Conservation (phyloP, 306 rosid species). For the Dalbergia oliveri region DNA sequence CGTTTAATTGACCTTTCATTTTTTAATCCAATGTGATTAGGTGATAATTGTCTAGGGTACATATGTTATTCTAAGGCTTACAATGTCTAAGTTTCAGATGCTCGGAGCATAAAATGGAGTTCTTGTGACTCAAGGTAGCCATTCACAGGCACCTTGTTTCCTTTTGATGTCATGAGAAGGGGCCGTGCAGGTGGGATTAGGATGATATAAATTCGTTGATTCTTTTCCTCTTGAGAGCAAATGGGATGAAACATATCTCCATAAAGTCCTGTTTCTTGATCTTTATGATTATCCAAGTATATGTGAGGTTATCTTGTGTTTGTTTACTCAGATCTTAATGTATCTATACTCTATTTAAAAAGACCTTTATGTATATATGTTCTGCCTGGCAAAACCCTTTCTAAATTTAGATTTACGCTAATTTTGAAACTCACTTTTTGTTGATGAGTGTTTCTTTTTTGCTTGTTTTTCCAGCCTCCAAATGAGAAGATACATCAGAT, state of each 20-base stretch:
- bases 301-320: constrained; percentile 58
- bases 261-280: constrained; percentile 74
- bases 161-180: constrained; percentile 75
- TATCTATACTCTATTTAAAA: background rate
- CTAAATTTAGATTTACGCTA: constrained; percentile 37
- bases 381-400: constrained; percentile 38
- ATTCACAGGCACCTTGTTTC: constrained; percentile 74
- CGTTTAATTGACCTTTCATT: constrained; percentile 53
- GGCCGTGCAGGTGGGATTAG: constrained; percentile 96
- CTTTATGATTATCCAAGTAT: constrained; percentile 64
- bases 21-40: constrained; percentile 65
- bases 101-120: constrained; percentile 81
- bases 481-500: constrained; percentile 89
- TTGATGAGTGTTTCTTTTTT: constrained; percentile 49
- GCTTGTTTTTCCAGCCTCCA: constrained; percentile 72
- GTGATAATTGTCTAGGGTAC: constrained; percentile 84
- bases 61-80: constrained; percentile 94
- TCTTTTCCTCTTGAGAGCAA: constrained; percentile 65
- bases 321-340: constrained; percentile 49
- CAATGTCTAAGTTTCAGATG: constrained; percentile 99
- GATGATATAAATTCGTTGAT: constrained; percentile 72
- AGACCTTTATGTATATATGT: constrained; percentile 42
- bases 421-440: constrained; percentile 38
- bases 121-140: constrained; percentile 85
- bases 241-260: constrained; percentile 64